Percentiles rank a stretch among this genome's conserved stretches.
Evolutionary conservation across 495 filamentous ascomycete species (phyloP).

Genomic region (Tuber indicum): DNA sequence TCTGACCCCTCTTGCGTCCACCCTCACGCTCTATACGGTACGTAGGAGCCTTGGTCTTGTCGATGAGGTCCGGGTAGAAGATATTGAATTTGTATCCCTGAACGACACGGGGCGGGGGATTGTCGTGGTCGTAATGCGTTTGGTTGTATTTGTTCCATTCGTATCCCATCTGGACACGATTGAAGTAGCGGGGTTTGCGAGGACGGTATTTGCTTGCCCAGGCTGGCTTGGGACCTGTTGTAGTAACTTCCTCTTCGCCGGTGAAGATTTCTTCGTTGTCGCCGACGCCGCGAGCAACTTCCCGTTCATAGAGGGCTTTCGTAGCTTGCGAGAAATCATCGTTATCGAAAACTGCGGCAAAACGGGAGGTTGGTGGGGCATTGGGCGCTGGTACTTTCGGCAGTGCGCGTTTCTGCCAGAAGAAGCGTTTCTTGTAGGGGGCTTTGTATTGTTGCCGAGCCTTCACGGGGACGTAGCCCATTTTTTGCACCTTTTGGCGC

Average conservation of each 20-base stretch:
- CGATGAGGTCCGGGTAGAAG: constrained; percentile 97
- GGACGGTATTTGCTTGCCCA: constrained; percentile 91
- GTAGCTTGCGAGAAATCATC: constrained; percentile 90
- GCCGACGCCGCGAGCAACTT: constrained; percentile 82
- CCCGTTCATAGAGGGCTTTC: constrained; percentile 83
- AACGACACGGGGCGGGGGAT: constrained; percentile 94
- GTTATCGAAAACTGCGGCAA: constrained; percentile 60
- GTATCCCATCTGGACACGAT: constrained; percentile 97
- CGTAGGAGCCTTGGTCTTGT: constrained; percentile 87
- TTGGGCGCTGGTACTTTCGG: constrained; percentile 34
- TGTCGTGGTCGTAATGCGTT: constrained; percentile 98
- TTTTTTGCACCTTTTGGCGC: constrained; percentile 58
- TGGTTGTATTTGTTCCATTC: constrained; percentile 99
- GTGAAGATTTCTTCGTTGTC: constrained; percentile 97
- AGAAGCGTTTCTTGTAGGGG: constrained; percentile 42
- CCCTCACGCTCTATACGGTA: constrained; percentile 91
- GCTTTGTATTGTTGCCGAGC: constrained; percentile 51
- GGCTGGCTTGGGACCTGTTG: constrained; percentile 55
- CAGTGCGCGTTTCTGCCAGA: constrained; percentile 36
- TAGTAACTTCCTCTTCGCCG: constrained; percentile 72
- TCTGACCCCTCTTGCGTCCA: constrained; percentile 81
- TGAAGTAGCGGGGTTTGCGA: constrained; percentile 93
- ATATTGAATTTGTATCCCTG: constrained; percentile 99
- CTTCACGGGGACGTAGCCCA: constrained; percentile 62
- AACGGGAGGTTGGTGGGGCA: constrained; percentile 57